Conservation (phyloP, 1,139 yeast species). For the Eremothecium sinecaudum region DNA sequence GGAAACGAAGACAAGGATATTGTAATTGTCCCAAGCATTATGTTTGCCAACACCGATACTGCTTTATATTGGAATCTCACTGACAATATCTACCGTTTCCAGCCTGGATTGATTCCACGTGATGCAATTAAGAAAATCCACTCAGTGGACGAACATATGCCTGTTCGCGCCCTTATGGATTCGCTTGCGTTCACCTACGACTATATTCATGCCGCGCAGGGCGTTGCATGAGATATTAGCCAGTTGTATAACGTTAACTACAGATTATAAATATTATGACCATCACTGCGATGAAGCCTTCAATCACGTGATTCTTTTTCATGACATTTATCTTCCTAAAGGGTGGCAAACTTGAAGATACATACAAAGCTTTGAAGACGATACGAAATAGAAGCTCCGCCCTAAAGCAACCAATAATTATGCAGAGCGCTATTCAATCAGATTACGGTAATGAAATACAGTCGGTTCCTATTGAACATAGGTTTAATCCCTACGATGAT, state of each 20-base stretch:
- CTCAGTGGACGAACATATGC: slow-evolving; percentile 48
- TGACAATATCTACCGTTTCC: slow-evolving; percentile 44
- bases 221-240: background rate
- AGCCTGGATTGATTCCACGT: slow-evolving; percentile 28
- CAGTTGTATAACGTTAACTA: too few relatives aligned
- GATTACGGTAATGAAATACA: slow-evolving; percentile 48
- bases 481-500: slow-evolving; percentile 91
- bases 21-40: slow-evolving; percentile 41
- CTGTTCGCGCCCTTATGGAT: slow-evolving; percentile 44
- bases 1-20: slow-evolving; percentile 22
- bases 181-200: slow-evolving; percentile 50
- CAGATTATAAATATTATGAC: too few relatives aligned
- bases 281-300: too few relatives aligned
- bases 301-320: too few relatives aligned
- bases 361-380: too few relatives aligned
- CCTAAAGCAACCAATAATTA: too few relatives aligned
- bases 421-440: slow-evolving; percentile 55
- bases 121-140: slow-evolving; percentile 32
- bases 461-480: slow-evolving; percentile 72
- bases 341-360: slow-evolving; percentile 1
- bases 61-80: slow-evolving; percentile 51
- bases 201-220: slow-evolving; percentile 28
- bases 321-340: too few relatives aligned
- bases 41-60: slow-evolving; percentile 60
- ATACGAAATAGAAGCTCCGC: too few relatives aligned